Conservation (phyloP, 768 basidiomycete species). For the Leucosporidium creatinivorum region DNA sequence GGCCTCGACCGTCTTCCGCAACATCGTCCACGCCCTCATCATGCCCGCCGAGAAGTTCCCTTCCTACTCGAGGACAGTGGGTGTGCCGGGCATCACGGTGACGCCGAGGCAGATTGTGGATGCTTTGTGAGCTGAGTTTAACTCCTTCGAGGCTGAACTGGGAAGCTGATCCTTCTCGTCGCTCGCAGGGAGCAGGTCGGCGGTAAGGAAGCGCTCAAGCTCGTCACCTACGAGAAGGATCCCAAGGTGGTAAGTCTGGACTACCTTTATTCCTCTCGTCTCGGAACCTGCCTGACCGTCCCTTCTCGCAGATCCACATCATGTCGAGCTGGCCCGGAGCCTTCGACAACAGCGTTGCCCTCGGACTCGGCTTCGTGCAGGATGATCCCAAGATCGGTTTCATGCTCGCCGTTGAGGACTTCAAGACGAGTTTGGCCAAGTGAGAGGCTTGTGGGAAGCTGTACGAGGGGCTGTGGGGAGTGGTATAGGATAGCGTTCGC, state of each 20-base stretch:
- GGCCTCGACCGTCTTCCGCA: constrained; percentile 51
- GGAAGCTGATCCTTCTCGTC: background rate
- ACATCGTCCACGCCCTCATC: constrained; percentile 51
- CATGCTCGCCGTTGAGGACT: background rate
- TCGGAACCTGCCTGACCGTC: background rate
- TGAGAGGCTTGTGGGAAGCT: too few relatives aligned
- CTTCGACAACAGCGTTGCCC: background rate
- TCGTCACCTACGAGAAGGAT: constrained; percentile 40
- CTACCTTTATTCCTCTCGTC: background rate
- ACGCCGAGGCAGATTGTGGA: constrained; percentile 53
- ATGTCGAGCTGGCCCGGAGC: background rate
- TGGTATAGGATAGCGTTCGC: too few relatives aligned
- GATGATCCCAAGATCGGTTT: constrained; percentile 1
- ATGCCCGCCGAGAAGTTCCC: constrained; percentile 47
- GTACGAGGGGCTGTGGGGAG: too few relatives aligned
- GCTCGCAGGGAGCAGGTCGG: constrained; percentile 44
- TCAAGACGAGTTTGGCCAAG: background rate
- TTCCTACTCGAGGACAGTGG: constrained; percentile 51
- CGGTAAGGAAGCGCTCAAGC: constrained; percentile 48
- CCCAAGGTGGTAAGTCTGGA: background rate
- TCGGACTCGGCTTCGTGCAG: background rate
- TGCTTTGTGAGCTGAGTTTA: constrained; percentile 48
- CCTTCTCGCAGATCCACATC: background rate
- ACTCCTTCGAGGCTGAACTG: too few relatives aligned
- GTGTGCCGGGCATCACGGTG: constrained; percentile 56